A percentile compares a stretch with the other conserved stretches of the same genome.
Evolutionary conservation across 371 early-diverging fungal species (phyloP).

Genomic region (Mortierella sp.): DNA sequence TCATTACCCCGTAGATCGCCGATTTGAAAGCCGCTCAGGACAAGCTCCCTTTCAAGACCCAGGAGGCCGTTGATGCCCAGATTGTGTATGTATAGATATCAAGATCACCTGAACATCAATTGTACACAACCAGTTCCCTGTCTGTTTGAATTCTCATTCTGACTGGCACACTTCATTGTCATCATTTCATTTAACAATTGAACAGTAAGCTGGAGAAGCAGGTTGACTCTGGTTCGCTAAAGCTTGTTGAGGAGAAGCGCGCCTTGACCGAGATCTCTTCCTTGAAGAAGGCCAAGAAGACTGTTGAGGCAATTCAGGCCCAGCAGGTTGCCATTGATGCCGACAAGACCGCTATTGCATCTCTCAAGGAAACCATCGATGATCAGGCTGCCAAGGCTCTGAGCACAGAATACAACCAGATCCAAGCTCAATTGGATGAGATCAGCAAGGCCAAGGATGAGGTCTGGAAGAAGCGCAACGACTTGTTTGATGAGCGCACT

Average conservation of each 20-base stretch:
- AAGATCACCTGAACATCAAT: background rate
- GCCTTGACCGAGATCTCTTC: constrained; percentile 84
- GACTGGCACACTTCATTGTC: background rate
- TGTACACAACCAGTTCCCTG: background rate
- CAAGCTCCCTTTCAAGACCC: constrained; percentile 83
- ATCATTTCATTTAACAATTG: constrained; percentile 26
- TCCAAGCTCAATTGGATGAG: constrained; percentile 77
- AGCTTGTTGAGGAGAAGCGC: constrained; percentile 90
- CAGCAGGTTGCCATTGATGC: constrained; percentile 80
- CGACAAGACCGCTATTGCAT: constrained; percentile 76
- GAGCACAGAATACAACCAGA: constrained; percentile 74
- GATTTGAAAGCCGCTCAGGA: constrained; percentile 81
- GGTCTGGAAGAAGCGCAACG: constrained; percentile 73
- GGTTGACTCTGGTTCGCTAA: constrained; percentile 81
- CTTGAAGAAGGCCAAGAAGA: constrained; percentile 84
- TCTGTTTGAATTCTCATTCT: background rate
- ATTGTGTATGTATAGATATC: constrained; percentile 70
- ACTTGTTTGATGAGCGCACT: constrained; percentile 83
- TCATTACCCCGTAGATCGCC: constrained; percentile 59
- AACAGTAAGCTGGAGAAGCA: constrained; percentile 79
- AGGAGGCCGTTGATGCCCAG: constrained; percentile 82
- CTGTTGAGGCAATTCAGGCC: constrained; percentile 75
- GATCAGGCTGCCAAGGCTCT: constrained; percentile 74
- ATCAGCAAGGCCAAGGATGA: constrained; percentile 73
- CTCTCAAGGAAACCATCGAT: constrained; percentile 76